Percentiles rank a stretch among this genome's conserved stretches.
These are phyloP conservation scores for Tricholoma furcatifolium DNA, from an alignment of 768 basidiomycete species.

Conservation along the genomic window DNA sequence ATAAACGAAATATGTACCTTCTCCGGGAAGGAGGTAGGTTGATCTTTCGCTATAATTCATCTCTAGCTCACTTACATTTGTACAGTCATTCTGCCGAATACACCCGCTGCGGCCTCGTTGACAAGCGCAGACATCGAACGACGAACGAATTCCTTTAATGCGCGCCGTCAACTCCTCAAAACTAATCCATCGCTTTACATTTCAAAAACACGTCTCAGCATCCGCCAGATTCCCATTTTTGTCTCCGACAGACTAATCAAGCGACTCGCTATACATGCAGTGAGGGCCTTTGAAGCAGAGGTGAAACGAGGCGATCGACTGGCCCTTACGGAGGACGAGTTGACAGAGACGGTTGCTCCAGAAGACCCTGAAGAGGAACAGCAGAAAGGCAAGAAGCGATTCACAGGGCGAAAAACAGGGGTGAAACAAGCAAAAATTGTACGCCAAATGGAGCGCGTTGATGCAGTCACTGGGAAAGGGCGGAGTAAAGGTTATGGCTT, in stretches of 20 bases:
- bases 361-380: constrained; percentile 16
- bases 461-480: constrained; percentile 83
- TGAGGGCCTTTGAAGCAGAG: constrained; percentile 77
- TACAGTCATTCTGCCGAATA: constrained; percentile 87
- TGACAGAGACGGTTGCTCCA: constrained; percentile 38
- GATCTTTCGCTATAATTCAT: not conserved
- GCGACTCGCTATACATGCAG: constrained; percentile 79
- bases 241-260: constrained; percentile 90
- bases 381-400: constrained; percentile 27
- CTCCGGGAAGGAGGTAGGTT: constrained; percentile 90
- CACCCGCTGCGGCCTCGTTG: constrained; percentile 73
- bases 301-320: constrained; percentile 60
- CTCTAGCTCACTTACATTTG: not conserved
- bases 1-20: constrained; percentile 95
- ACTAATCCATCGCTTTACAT: constrained; percentile 94
- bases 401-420: constrained; percentile 30
- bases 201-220: constrained; percentile 89
- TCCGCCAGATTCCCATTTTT: constrained; percentile 90
- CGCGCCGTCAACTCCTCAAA: constrained; percentile 78
- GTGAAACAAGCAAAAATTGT: constrained; percentile 94
- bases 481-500: constrained; percentile 95
- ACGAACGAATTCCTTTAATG: constrained; percentile 81
- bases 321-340: constrained; percentile 72
- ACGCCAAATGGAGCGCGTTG: constrained; percentile 85
- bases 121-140: constrained; percentile 79